phyloP scores from a whole-genome alignment of 2,329 filamentous ascomycete genomes.

The Calonectria montana region DNA sequence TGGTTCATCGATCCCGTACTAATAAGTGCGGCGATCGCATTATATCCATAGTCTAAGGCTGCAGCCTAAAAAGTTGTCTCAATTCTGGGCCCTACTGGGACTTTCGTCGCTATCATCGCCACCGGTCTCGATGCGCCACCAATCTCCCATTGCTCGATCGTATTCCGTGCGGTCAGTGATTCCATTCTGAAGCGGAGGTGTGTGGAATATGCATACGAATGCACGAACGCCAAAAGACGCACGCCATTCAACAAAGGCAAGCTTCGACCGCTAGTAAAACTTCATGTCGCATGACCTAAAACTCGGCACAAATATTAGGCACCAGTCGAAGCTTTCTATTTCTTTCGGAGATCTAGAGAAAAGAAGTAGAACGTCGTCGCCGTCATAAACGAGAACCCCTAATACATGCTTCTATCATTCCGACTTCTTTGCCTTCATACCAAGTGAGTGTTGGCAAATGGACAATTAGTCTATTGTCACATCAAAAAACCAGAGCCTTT shows the following conservation, averaged over 20 bases:
- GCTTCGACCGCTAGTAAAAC: neutral
- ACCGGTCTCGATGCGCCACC: constrained; percentile 1
- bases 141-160: neutral
- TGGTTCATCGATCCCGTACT: constrained; percentile 1
- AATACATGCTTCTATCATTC: neutral
- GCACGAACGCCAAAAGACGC: neutral
- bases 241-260: neutral
- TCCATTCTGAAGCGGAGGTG: neutral
- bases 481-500: neutral
- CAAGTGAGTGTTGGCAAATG: neutral
- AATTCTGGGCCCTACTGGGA: neutral
- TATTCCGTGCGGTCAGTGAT: neutral
- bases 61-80: constrained; percentile 9
- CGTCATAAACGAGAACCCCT: neutral
- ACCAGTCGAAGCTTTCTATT: neutral
- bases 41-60: constrained; percentile 4
- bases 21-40: neutral
- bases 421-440: neutral
- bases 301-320: neutral
- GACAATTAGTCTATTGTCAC: neutral
- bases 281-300: neutral
- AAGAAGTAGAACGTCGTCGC: neutral
- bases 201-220: constrained; percentile 1
- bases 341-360: neutral
- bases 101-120: constrained; percentile 1